Evolutionary conservation across 106 monocot species (phyloP), one percentile per base, ranked within the genome.

Genomic region (Allium cepa): DNA sequence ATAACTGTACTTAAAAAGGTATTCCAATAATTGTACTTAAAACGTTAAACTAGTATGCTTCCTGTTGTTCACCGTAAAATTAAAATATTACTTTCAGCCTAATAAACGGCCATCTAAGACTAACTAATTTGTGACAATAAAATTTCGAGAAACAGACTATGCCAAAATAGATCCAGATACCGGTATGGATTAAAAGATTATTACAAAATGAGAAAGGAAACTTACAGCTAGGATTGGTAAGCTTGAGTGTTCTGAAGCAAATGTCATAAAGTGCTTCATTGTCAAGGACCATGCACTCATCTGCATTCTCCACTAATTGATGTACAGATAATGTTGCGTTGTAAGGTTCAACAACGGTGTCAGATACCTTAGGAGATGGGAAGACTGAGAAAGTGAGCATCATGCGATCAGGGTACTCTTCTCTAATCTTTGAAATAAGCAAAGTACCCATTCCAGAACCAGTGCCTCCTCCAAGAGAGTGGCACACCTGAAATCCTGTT

Each of bases 351-450:
- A 71, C 62, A 9, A 71, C 71, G 4, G 71, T 71, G 60, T 71
- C 71, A 1, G 71, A 71, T 15, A 71, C 71, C 46, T 71, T 71
- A 9, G 71, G 71, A 15, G 71, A 71, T 3, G 71, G 71, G 27
- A 71, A 72, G 11, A 72, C 72, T 10, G 72, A 72, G 62, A 72
- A 72, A 4, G 72, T 72, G 17, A 72, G 72, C 72, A 72, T 72
- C 72, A 72, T 72, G 49, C 72, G 72, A 27, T 72, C 72, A 47
- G 63, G 72, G 49, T 72, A 72, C 63, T 72, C 72, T 46, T 72
- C 72, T 28, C 72, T 51, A 13, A 72, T 72, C 46, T 72, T 72
- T 45, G 72, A 63, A 51, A 72, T 72, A 51, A 72, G 72, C 47
- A 72, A 36, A 53, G 72, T 72, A 8, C 72, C 72, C 72, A 72